Evolutionary conservation across 2,329 filamentous ascomycete species (phyloP), one percentile per base, ranked within the genome.

Genomic region (Mycocentrospora acerina): DNA sequence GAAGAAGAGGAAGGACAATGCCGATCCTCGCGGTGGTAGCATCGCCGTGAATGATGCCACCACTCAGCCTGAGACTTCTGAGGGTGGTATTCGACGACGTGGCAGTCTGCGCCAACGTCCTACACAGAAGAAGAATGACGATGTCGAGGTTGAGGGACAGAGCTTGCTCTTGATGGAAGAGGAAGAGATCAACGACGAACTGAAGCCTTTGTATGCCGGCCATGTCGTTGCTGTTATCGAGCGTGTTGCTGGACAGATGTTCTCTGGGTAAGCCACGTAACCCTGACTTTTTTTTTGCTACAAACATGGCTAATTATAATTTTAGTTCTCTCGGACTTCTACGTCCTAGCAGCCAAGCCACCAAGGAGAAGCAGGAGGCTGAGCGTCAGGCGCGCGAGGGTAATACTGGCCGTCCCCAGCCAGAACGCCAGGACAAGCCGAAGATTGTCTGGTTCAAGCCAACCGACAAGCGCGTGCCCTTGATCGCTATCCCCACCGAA

Each of bases 361-460:
- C 93, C 40, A 98, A 97, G 75, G 93, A 98, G 75, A 97, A 97
- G 75, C 93, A 98, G 68, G 93, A 98, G 68, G 93, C 93, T 29
- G 93, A 98, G 75, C 84, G 93, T 48, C 86, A 88, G 53, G 90
- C 90, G 56, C 85, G 91, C 55, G 91, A 97, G 65, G 91, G 90
- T 47, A 79, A 76, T 51, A 78, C 79, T 37, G 83, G 86, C 47
- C 80, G 79, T 44, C 80, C 84, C 36, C 84, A 93, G 51, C 88
- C 90, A 46, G 84, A 86, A 51, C 88, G 90, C 37, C 90, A 94
- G 66, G 93, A 98, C 51, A 96, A 96, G 73, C 93, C 93, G 48
- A 98, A 98, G 82, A 98, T 98, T 71, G 93, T 98, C 28, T 98
- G 93, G 93, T 98, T 98, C 76, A 98, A 98, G 77, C 93, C 93